A percentile compares a stretch with the other conserved stretches of the same genome.
Conservation (phyloP, 305 asterid genomes). For the Withania somnifera region DNA sequence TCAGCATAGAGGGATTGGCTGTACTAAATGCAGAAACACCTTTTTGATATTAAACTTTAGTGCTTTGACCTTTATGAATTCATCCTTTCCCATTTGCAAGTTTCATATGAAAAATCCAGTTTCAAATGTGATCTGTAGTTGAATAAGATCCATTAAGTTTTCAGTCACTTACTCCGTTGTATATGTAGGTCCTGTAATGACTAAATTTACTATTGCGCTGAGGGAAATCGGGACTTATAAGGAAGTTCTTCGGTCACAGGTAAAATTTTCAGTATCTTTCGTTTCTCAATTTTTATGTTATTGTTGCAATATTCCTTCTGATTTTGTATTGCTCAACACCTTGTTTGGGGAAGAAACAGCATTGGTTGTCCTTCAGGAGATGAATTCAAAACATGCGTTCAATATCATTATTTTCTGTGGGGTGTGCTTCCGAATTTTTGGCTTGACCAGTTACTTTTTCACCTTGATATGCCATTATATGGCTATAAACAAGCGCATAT, state of each 20-base stretch:
- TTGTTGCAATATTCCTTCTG: neutral
- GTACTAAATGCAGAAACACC: neutral
- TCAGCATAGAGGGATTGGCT: neutral
- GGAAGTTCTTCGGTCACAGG: conserved; percentile 99
- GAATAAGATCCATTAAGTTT: neutral
- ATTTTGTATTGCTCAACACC: neutral
- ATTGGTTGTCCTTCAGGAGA: neutral
- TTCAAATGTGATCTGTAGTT: neutral
- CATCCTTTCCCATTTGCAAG: neutral
- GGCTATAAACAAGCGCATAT: neutral
- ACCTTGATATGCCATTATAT: neutral
- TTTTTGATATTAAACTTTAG: neutral
- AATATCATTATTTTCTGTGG: neutral
- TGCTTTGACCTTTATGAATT: neutral
- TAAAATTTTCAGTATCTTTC: conserved; percentile 14
- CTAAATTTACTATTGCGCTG: conserved; percentile 95
- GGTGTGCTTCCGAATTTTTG: neutral
- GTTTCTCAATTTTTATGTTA: neutral
- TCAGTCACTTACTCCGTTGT: neutral
- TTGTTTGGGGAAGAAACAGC: neutral
- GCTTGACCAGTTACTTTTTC: neutral
- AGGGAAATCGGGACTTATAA: conserved; percentile 98
- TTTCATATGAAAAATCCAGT: neutral
- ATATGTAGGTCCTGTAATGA: conserved; percentile 91
- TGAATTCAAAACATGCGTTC: neutral